These are phyloP conservation scores for Candida sphagnicola DNA, from an alignment of 805 yeast species.

Conservation along the genomic window DNA sequence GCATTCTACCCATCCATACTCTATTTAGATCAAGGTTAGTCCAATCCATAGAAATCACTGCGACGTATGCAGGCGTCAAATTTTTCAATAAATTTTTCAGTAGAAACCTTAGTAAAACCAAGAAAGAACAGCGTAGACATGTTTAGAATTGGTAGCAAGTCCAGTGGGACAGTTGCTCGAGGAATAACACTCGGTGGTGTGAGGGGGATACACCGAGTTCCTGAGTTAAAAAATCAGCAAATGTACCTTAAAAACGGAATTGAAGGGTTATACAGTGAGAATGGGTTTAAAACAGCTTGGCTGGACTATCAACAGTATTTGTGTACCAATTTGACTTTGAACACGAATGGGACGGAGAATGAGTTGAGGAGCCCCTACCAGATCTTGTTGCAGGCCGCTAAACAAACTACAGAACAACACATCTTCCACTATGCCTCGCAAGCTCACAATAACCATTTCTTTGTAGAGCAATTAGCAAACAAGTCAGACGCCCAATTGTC, in stretches of 20 bases:
- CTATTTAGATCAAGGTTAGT: no score
- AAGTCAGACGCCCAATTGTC: constrained; percentile 27
- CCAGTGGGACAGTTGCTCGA: neutral
- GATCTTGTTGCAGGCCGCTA: constrained; percentile 62
- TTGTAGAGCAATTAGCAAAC: constrained; percentile 58
- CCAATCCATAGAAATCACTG: neutral
- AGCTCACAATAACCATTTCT: constrained; percentile 88
- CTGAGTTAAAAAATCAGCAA: constrained; percentile 44
- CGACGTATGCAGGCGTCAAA: neutral
- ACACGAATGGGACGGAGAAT: constrained; percentile 74
- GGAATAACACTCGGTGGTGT: constrained; percentile 3
- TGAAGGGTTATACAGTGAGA: constrained; percentile 57
- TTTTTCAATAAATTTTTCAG: constrained; percentile 2
- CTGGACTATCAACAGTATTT: constrained; percentile 67
- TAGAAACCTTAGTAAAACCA: neutral
- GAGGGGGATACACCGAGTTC: constrained; percentile 59
- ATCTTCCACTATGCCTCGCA: constrained; percentile 88
- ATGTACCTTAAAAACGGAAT: constrained; percentile 47
- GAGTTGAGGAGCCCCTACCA: constrained; percentile 76
- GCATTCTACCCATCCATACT: no score
- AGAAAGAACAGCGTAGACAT: neutral
- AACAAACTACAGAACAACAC: constrained; percentile 59
- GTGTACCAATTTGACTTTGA: constrained; percentile 55
- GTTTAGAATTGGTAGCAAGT: constrained; percentile 1
- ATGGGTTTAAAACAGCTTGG: constrained; percentile 78